A percentile compares a stretch with the other conserved stretches of the same genome.
Conservation (phyloP, 2,329 filamentous ascomycete genomes). For the Alternaria brassicae region DNA sequence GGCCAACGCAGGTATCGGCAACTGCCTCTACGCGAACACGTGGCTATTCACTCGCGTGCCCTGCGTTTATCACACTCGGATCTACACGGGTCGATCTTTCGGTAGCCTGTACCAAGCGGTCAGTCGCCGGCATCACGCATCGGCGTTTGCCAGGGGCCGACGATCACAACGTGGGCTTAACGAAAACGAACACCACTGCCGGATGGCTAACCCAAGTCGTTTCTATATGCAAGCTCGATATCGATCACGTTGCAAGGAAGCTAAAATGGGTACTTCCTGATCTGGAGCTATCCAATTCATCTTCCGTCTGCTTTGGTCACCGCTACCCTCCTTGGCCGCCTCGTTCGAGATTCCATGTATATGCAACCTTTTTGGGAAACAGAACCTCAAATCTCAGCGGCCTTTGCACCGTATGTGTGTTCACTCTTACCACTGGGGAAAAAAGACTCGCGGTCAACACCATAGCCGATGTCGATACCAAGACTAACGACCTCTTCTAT, state of each 20-base stretch:
- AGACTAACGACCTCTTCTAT: neutral
- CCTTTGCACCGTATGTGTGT: neutral
- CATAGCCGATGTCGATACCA: neutral
- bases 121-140: constrained; percentile 8
- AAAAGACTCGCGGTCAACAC: neutral
- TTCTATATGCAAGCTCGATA: neutral
- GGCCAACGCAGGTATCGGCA: neutral
- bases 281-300: neutral
- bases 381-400: neutral
- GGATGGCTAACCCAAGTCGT: neutral
- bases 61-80: neutral
- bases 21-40: neutral
- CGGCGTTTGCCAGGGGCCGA: constrained; percentile 1
- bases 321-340: neutral
- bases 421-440: neutral
- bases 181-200: neutral
- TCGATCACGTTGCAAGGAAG: neutral
- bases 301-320: neutral
- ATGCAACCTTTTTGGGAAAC: neutral
- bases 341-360: neutral
- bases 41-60: neutral
- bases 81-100: constrained; percentile 1
- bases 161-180: constrained; percentile 2
- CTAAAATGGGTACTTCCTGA: neutral
- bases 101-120: constrained; percentile 8